Base-by-base conservation (phyloP, 306 rosid genomes). In the Urtica urens region DNA sequence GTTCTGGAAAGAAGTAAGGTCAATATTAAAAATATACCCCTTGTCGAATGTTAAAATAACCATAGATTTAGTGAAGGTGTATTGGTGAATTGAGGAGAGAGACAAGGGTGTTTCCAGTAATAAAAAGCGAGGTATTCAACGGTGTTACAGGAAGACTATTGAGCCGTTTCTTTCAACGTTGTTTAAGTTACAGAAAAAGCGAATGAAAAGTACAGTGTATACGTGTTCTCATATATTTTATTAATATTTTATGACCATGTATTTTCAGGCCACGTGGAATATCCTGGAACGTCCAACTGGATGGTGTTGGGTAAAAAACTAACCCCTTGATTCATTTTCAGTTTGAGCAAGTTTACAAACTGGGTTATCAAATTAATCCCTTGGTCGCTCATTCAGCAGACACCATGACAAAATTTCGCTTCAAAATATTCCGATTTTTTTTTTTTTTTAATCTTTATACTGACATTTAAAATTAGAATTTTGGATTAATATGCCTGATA, bases 201-300 rank as follows among this genome's bases (percentile, higher is more conserved):
- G 38, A 41, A 5, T 6, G 20, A 35, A 37, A 23, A 40, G 49
- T 54, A 7, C 49, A 17, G n/a, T n/a, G n/a, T n/a, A 20, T 37
- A n/a, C 17, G 1, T 12, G 13, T 1, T 53, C 29, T 27, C 15
- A 13, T 20, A 6, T 19, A 2, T 53, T 28, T 17, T 6, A 49
- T 22, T 21, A 14, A 22, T n/a, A n/a, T 54, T 54, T 25, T 5
- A 7, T 5, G 33, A 54, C 49, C 59, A 38, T 37, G 41, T 40
- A 18, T 54, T 39, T 38, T 18, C 0, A 11, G 41, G 24, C 38
- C 35, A 40, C 59, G 59, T 54, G 49, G 59, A 40, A 54, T 54
- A 25, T 54, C 48, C 59, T 40, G 6, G 13, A 4, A 25, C 38
- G 49, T 26, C 49, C 49, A 39, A 54, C 38, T 23, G 45, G 57